Evolutionary conservation across 192 early-diverging fungal species (phyloP), one percentile per base, ranked within the genome.

Genomic region (Obelidium mucronatum): DNA sequence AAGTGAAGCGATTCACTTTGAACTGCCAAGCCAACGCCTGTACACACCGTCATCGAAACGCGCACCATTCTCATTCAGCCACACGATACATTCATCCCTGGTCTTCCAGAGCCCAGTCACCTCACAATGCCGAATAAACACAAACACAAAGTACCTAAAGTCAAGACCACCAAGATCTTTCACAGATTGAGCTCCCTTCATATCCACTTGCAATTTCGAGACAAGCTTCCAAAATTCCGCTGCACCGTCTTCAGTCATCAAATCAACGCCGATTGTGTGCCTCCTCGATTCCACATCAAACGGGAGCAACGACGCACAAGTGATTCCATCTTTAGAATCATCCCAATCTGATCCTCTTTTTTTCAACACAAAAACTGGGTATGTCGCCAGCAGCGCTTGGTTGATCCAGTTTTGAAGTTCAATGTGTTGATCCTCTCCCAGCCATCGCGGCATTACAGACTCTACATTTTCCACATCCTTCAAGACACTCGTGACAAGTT

Each of bases 71-170:
- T 39, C 8, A 2, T 24, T n/a, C 52, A 72, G 30, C 52, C 70
- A 59, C 5, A 19, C 33, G 5, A 72, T n/a, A 55, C n/a, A n/a
- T n/a, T 56, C 37, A 55, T 74, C 59, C 30, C 60, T 11, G 1
- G 60, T 40, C 15, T 26, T 51, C 72, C 72, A 74, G n/a, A 74
- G 59, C 22, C 72, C 72, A 63, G 60, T 60, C 42, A 63, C 15
- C 72, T 74, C 72, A 31, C 72, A 74, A 30, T 48, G 42, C 34
- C 72, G 33, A 1, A 74, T 28, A 48, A 62, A 74, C 24, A 61
- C n/a, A 51, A 30, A 13, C 13, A 17, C 3, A n/a, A 61, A 74
- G 40, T 42, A 4, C 4, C 30, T 22, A 63, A 74, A 74, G 13
- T 74, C 26, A 4, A 24, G 15, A 40, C 34, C 13, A n/a, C 42